Conservation (phyloP, 2,329 filamentous ascomycete genomes). For the Cladosporium halotolerans region DNA sequence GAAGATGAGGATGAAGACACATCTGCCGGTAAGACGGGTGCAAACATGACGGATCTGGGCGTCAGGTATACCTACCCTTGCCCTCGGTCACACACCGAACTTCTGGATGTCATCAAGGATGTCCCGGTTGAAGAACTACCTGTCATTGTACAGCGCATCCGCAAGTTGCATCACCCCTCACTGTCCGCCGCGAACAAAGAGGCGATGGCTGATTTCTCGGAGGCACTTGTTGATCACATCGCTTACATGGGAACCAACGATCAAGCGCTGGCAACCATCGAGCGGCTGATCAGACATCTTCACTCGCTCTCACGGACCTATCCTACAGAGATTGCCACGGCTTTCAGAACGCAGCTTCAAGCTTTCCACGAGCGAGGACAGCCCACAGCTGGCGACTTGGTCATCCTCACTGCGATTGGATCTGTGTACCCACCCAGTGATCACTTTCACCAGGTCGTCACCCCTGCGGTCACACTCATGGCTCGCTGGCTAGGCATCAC, state of each 20-base stretch:
- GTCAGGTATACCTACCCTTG: conserved; percentile 83
- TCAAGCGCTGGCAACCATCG: conserved; percentile 58
- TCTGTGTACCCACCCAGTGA: conserved; percentile 91
- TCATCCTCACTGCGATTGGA: conserved; percentile 75
- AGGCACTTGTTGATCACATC: conserved; percentile 61
- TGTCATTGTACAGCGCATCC: conserved; percentile 78
- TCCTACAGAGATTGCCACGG: conserved; percentile 67
- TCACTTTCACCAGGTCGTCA: conserved; percentile 93
- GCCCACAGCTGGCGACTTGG: conserved; percentile 62
- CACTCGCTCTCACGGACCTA: conserved; percentile 89
- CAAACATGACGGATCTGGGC: conserved; percentile 37
- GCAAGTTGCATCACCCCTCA: conserved; percentile 86
- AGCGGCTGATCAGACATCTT: conserved; percentile 78
- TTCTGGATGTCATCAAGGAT: conserved; percentile 58
- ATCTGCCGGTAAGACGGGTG: conserved; percentile 16
- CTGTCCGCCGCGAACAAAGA: conserved; percentile 78
- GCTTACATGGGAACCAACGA: conserved; percentile 49
- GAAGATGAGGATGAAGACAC: conserved; percentile 22
- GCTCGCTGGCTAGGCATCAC: conserved; percentile 73
- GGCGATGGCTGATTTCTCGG: conserved; percentile 65
- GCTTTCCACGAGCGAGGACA: conserved; percentile 49
- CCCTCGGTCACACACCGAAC: conserved; percentile 68
- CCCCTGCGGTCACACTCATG: conserved; percentile 81
- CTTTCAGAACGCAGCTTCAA: conserved; percentile 68
- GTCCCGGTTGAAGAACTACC: conserved; percentile 62